These are phyloP conservation scores for Melaleuca quinquenervia DNA, from an alignment of 345 rosid species.

Conservation along the genomic window DNA sequence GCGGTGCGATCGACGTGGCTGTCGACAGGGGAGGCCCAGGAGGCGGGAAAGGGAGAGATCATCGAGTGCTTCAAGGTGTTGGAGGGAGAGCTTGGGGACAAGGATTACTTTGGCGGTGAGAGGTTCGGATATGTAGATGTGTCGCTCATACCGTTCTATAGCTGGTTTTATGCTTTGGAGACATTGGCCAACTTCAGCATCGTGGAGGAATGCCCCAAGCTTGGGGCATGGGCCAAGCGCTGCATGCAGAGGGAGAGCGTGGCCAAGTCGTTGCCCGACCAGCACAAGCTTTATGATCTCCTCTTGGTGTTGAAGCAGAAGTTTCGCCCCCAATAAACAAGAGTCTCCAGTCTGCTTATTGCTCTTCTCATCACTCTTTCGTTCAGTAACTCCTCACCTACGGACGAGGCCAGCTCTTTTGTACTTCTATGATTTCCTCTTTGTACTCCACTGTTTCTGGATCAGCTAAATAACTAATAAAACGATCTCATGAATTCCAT, in stretches of 20 bases:
- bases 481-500: background rate
- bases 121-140: slow-evolving; percentile 9
- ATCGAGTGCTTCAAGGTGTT: background rate
- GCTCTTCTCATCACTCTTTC: background rate
- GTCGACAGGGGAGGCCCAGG: background rate
- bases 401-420: background rate
- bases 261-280: slow-evolving; percentile 5
- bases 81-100: slow-evolving; percentile 15
- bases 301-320: background rate
- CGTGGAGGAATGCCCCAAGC: slow-evolving; percentile 6
- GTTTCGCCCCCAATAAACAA: background rate
- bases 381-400: background rate
- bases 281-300: background rate
- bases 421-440: background rate
- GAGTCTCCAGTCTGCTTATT: background rate
- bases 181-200: background rate
- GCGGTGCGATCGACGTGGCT: background rate
- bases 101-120: slow-evolving; percentile 7
- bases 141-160: slow-evolving; percentile 1
- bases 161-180: slow-evolving; percentile 6
- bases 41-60: slow-evolving; percentile 2
- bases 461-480: background rate
- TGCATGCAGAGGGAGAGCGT: slow-evolving; percentile 10
- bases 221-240: slow-evolving; percentile 10
- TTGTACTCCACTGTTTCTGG: background rate